Evolutionary conservation across 371 early-diverging fungal species (phyloP).

Genomic region (Saksenaea oblongispora): DNA sequence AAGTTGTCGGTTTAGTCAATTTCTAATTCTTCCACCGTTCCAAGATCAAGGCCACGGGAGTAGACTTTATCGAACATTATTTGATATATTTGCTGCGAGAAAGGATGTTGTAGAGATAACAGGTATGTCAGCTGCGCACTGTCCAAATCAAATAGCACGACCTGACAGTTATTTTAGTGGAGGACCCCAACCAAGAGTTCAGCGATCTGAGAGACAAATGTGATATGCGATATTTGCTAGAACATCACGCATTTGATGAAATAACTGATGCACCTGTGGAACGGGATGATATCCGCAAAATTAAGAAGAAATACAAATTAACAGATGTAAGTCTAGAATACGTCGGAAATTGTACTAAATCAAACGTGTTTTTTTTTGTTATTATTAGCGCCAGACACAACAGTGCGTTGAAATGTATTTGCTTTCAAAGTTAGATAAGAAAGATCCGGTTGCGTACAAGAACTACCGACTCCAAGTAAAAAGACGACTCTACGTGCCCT

Average conservation of each 20-base stretch:
- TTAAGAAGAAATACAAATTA: conserved; percentile 58
- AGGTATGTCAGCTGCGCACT: conserved; percentile 24
- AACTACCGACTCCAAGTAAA: conserved; percentile 82
- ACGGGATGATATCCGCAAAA: conserved; percentile 36
- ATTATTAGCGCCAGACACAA: conserved; percentile 68
- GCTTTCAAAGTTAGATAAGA: conserved; percentile 57
- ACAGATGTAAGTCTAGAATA: conserved; percentile 47
- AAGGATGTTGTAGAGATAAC: conserved; percentile 66
- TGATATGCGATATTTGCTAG: conserved; percentile 70
- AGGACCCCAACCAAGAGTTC: conserved; percentile 91
- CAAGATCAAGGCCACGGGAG: conserved; percentile 86
- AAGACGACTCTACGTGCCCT: conserved; percentile 75
- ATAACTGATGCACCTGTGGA: conserved; percentile 58
- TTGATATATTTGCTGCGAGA: conserved; percentile 54
- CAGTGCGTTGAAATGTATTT: conserved; percentile 80
- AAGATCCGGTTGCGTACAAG: conserved; percentile 50
- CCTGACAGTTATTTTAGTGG: conserved; percentile 56
- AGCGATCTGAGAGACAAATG: conserved; percentile 83
- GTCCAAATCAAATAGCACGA: neutral
- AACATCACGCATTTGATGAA: conserved; percentile 60
- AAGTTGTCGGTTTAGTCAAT: conserved; percentile 64
- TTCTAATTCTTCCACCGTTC: conserved; percentile 86
- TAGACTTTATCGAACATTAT: conserved; percentile 68
- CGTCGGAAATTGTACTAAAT: neutral
- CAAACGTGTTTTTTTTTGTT: neutral